phyloP scores from a whole-genome alignment of 305 asterid species.

The Caryopteris hybrid region DNA sequence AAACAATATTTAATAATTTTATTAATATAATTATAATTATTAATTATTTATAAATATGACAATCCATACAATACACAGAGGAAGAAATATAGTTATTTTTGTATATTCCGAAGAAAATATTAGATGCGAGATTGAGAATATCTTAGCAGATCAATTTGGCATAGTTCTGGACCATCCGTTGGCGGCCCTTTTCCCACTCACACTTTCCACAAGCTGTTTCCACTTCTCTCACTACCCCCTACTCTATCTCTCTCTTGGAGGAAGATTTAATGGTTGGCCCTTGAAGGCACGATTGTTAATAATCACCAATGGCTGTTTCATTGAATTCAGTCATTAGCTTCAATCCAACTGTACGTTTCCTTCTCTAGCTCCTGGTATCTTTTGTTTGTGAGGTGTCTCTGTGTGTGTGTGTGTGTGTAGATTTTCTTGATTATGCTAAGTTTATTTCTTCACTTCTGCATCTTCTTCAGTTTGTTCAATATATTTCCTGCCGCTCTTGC shows the following conservation, averaged over 20 bases:
- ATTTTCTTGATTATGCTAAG: no score
- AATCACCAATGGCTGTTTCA: conserved; percentile 48
- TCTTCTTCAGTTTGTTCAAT: not conserved
- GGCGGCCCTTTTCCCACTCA: not conserved
- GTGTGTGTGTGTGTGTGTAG: not conserved
- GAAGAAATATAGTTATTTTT: no score
- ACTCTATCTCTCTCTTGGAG: not conserved
- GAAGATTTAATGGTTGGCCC: conserved; percentile 32
- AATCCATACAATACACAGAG: no score
- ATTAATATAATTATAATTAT: no score
- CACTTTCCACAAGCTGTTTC: not conserved
- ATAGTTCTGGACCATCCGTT: not conserved
- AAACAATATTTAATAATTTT: no score
- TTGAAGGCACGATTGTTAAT: conserved; percentile 3
- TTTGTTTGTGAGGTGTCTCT: not conserved
- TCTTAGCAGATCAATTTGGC: not conserved
- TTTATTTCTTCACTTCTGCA: no score
- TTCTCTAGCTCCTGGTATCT: not conserved
- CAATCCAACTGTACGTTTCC: conserved; percentile 39
- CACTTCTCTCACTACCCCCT: not conserved
- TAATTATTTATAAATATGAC: no score
- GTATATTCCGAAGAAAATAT: no score
- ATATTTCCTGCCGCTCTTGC: not conserved
- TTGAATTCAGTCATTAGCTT: conserved; percentile 50
- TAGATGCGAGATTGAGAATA: not conserved